These are phyloP conservation scores for Castanospermum australe DNA, from an alignment of 306 rosid genomes.

Conservation along the genomic window DNA sequence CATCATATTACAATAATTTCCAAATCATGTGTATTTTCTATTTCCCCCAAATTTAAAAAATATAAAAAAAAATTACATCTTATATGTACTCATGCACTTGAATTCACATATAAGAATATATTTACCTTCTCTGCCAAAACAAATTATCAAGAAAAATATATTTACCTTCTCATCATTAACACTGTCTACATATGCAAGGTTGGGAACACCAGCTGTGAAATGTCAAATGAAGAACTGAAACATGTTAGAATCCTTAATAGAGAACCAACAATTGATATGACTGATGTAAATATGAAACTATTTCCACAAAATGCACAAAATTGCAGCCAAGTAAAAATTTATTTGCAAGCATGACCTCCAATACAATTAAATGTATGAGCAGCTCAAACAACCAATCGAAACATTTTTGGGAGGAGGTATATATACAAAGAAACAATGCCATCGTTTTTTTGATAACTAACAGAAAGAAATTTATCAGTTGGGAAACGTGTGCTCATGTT, in stretches of 20 bases:
- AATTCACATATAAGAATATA: not conserved
- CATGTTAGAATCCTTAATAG: not conserved
- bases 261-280: not conserved
- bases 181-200: constrained; percentile 75
- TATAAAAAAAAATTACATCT: not conserved
- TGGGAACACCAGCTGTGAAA: constrained; percentile 71
- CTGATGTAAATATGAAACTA: not conserved
- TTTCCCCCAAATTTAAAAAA: not conserved
- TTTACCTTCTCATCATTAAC: constrained; percentile 87
- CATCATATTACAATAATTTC: not conserved
- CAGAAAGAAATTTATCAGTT: not conserved
- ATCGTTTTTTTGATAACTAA: not conserved
- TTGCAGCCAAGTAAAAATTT: not conserved
- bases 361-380: not conserved
- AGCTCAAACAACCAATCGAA: not conserved
- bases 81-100: not conserved
- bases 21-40: not conserved
- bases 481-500: not conserved
- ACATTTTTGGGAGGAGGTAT: not conserved
- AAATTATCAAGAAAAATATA: not conserved
- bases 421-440: too few relatives aligned
- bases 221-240: constrained; percentile 12
- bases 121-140: constrained; percentile 42
- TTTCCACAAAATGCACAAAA: not conserved
- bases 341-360: not conserved